A percentile compares a stretch with the other conserved stretches of the same genome.
phyloP scores from a whole-genome alignment of 2,329 filamentous ascomycete species.

The Pseudogymnoascus sp. region DNA sequence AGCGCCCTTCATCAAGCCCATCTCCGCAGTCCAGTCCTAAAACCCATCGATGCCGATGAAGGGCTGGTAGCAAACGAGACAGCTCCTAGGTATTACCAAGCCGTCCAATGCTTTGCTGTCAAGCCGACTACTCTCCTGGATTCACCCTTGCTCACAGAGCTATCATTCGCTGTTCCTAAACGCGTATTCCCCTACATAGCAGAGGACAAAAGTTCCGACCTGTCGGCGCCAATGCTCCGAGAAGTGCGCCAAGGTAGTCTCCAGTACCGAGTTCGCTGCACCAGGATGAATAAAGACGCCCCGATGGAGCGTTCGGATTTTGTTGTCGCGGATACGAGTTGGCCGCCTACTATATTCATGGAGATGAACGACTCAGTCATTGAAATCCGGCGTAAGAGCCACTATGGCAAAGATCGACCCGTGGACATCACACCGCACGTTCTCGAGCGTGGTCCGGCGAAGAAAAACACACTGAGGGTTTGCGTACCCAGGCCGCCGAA shows the following conservation, averaged over 20 bases:
- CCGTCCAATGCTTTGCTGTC: conserved; percentile 46
- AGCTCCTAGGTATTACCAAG: conserved; percentile 44
- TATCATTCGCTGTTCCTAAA: conserved; percentile 31
- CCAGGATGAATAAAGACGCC: conserved; percentile 32
- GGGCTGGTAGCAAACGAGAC: conserved; percentile 24
- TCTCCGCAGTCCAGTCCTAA: conserved; percentile 46
- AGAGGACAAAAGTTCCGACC: conserved; percentile 20
- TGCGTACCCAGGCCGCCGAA: conserved; percentile 32
- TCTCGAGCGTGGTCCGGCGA: conserved; percentile 21
- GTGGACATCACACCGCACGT: conserved; percentile 60
- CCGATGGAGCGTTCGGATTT: conserved; percentile 43
- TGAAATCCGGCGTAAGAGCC: conserved; percentile 56
- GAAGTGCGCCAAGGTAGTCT: conserved; percentile 45
- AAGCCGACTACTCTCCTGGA: conserved; percentile 35
- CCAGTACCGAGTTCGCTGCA: conserved; percentile 65
- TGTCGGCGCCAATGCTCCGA: conserved; percentile 27
- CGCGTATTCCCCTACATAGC: conserved; percentile 22
- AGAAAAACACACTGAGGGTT: conserved; percentile 54
- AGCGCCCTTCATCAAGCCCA: conserved; percentile 54
- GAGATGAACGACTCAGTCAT: conserved; percentile 58
- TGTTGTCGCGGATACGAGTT: conserved; percentile 57
- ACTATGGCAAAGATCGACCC: conserved; percentile 70
- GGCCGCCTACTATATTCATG: conserved; percentile 67
- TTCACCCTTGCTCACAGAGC: conserved; percentile 30
- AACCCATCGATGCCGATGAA: conserved; percentile 17